Conservation (phyloP, 164 flowering plant species). For the Nymphaea thermarum region DNA sequence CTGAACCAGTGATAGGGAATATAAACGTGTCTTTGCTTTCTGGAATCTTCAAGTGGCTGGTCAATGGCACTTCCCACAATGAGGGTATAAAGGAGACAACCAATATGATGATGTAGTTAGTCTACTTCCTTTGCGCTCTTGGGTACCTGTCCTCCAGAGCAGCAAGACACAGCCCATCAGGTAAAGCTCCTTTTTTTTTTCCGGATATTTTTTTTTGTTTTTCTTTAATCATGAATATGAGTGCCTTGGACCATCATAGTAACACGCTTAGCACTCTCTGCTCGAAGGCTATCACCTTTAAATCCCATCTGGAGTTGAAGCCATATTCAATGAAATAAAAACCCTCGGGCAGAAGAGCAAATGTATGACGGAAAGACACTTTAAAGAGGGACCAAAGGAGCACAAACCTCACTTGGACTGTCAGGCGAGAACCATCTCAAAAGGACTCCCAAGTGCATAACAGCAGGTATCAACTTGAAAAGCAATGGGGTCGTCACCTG, state of each 20-base stretch:
- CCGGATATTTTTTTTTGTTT: constrained; percentile 19
- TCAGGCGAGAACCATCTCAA: constrained; percentile 80
- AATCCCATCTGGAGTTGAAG: constrained; percentile 60
- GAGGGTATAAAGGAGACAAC: constrained; percentile 1
- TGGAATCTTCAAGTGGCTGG: not conserved
- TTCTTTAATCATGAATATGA: constrained; percentile 51
- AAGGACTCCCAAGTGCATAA: constrained; percentile 81
- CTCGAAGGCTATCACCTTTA: constrained; percentile 64
- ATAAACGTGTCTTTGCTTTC: too few relatives aligned
- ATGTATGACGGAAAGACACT: not conserved
- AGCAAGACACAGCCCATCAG: constrained; percentile 40
- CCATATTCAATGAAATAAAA: constrained; percentile 23
- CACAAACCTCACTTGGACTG: constrained; percentile 41
- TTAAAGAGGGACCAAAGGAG: not conserved
- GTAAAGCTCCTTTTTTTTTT: constrained; percentile 29
- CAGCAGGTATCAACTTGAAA: constrained; percentile 91
- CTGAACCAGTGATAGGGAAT: not conserved
- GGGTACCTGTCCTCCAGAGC: constrained; percentile 51
- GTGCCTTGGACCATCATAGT: constrained; percentile 73
- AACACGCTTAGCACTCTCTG: constrained; percentile 79
- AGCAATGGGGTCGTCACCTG: constrained; percentile 96
- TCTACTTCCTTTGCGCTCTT: constrained; percentile 53
- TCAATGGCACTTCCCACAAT: not conserved
- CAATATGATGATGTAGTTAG: constrained; percentile 10
- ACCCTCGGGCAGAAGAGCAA: constrained; percentile 3